Evolutionary conservation across 1,284 basidiomycete genomes (phyloP), one percentile per base, ranked within the genome.

Genomic region (Malassezia slooffiae): DNA sequence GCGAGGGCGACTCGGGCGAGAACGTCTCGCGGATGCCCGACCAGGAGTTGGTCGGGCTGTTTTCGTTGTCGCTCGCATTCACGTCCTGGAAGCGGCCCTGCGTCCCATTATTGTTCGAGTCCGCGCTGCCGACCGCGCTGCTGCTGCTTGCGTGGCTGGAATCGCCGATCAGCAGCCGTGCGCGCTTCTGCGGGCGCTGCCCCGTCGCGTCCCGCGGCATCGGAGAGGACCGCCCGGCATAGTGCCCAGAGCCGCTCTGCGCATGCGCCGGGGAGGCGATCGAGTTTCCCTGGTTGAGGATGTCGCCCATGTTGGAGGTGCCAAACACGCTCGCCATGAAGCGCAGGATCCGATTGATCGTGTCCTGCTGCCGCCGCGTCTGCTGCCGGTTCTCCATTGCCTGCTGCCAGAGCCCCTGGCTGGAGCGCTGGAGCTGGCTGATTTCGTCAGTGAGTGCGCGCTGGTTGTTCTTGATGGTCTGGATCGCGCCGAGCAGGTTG

Each of bases 321-420:
- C 88, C 88, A 72, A 96, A 96, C 2, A 95, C 82, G 21, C 87
- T 81, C 15, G 88, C 89, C 38, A 97, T 73, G 72, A 97, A 96
- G 49, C 87, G 83, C 52, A 97, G 76, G 52, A 97, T 95, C 46
- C 86, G 77, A 66, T 93, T 89, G 65, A 96, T 89, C n/a, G 88
- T 95, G 70, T 96, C 90, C 62, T 93, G 84, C 57, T 93, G 88
- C 61, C 85, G 86, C 62, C 86, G 81, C 62, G 89, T 81, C 46
- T 82, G 77, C 55, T 83, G 79, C 8, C 85, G 74, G 3, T 85
- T 80, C 28, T 81, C 76, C 55, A 89, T 73, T 0, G 87, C 82
- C 62, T 97, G 89, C 62, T 88, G 81, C 90, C 91, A 97, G 4
- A 97, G 72, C 29, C 82, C 75, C 58, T 89, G 81, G 66, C 96